Evolutionary conservation across 2,329 filamentous ascomycete genomes (phyloP).

Genomic region (Diaporthe caulivora): DNA sequence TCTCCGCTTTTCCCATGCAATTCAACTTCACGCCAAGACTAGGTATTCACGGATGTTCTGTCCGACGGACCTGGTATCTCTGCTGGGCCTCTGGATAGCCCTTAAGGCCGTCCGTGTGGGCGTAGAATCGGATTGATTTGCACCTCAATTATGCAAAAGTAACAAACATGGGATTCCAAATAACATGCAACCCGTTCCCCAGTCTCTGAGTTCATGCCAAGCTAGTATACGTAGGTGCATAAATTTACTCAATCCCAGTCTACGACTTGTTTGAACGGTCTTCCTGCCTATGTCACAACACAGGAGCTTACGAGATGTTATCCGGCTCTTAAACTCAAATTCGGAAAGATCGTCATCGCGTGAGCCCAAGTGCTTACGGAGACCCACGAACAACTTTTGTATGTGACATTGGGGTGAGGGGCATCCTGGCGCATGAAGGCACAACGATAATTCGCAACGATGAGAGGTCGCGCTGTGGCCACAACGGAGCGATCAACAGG

Average conservation of each 20-base stretch:
- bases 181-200: background rate
- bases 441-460: background rate
- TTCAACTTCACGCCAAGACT: background rate
- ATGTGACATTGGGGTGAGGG: slow-evolving; percentile 12
- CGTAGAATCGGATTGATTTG: background rate
- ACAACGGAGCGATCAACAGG: background rate
- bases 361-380: background rate
- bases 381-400: background rate
- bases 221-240: no score
- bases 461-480: background rate
- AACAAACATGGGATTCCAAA: no score
- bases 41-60: no score
- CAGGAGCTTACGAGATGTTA: background rate
- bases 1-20: slow-evolving; percentile 7
- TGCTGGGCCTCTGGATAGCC: background rate
- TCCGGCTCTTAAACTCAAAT: background rate
- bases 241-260: background rate
- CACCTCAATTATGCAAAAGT: background rate
- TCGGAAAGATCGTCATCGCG: background rate
- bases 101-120: background rate
- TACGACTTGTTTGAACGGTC: background rate
- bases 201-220: no score
- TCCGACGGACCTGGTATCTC: background rate
- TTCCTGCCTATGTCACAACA: background rate
- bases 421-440: background rate